Base-by-base conservation (phyloP, 176 grass and related monocot genomes). In the Canna indica region DNA sequence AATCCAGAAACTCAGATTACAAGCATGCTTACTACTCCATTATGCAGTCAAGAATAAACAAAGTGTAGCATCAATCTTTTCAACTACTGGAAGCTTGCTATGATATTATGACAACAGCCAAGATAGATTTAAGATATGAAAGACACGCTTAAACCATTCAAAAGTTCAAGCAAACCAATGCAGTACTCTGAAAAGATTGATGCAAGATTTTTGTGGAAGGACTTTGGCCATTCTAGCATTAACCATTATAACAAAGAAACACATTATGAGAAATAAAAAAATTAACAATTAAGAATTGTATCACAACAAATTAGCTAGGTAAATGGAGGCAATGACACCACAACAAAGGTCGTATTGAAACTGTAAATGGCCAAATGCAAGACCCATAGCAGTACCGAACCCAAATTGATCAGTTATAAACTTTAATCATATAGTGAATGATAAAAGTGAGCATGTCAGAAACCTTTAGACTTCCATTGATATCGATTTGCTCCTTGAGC, bases 401-500 rank as follows among this genome's bases (percentile, higher is more conserved):
- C 17, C 62, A 38, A 11, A 65, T 65, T 20, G 50, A 78, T 54
- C 53, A n/a, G 33, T 10, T 33, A 81, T 2, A 5, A 56, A 71
- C 17, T 34, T 18, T 39, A 3, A 67, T 58, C 14, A 64, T 39
- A 36, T 68, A n/a, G n/a, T 59, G 59, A 25, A 20, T 26, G 60
- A 72, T 16, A 60, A 58, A 11, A 75, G 3, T 5, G 22, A 67
- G 32, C 2, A 61, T 36, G 9, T 71, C 32, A 3, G 24, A 56
- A 22, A 99, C 90, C 87, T 99, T 90, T 33, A 94, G 75, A 58
- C 88, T 88, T 13, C 76, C 73, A 9, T 53, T 79, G 13, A 73
- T 59, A 26, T 81, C 46, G 0, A 48, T 75, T 59, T 93, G 86
- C 48, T 99, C 90, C 80, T 99, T 99, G 42, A 76, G 48, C 36